A percentile compares a stretch with the other conserved stretches of the same genome.
Evolutionary conservation across 495 filamentous ascomycete genomes (phyloP).

Genomic region (Annulohypoxylon moriforme): DNA sequence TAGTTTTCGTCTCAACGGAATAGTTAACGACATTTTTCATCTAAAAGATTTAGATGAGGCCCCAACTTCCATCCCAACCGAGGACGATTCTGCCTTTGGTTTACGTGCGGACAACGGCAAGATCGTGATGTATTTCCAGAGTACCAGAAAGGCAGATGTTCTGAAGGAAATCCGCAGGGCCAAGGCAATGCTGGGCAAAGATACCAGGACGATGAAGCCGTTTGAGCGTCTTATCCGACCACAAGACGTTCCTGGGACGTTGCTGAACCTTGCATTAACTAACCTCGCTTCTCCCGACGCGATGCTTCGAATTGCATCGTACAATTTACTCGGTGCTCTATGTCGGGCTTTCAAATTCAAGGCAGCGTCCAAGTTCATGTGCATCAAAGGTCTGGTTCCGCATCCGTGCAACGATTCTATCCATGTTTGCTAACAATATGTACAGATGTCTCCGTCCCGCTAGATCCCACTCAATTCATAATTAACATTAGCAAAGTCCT

Average conservation of each 20-base stretch:
- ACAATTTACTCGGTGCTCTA: conserved; percentile 70
- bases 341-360: conserved; percentile 73
- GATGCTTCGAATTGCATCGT: conserved; percentile 67
- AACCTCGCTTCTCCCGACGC: conserved; percentile 70
- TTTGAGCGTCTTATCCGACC: conserved; percentile 71
- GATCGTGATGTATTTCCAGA: conserved; percentile 74
- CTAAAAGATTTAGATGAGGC: conserved; percentile 72
- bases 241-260: conserved; percentile 74
- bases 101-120: conserved; percentile 73
- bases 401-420: neutral
- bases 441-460: conserved; percentile 65
- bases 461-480: conserved; percentile 71
- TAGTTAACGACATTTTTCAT: conserved; percentile 74
- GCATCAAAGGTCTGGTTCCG: conserved; percentile 61
- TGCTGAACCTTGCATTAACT: conserved; percentile 72
- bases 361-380: conserved; percentile 67
- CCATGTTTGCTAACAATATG: conserved; percentile 18
- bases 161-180: conserved; percentile 68
- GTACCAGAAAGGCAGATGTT: conserved; percentile 68
- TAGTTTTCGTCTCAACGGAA: conserved; percentile 66
- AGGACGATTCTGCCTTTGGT: conserved; percentile 75
- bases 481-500: conserved; percentile 70
- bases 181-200: conserved; percentile 70
- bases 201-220: conserved; percentile 64
- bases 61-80: conserved; percentile 68